Base-by-base conservation (phyloP, 345 rosid genomes). In the Aurinia saxatilis region DNA sequence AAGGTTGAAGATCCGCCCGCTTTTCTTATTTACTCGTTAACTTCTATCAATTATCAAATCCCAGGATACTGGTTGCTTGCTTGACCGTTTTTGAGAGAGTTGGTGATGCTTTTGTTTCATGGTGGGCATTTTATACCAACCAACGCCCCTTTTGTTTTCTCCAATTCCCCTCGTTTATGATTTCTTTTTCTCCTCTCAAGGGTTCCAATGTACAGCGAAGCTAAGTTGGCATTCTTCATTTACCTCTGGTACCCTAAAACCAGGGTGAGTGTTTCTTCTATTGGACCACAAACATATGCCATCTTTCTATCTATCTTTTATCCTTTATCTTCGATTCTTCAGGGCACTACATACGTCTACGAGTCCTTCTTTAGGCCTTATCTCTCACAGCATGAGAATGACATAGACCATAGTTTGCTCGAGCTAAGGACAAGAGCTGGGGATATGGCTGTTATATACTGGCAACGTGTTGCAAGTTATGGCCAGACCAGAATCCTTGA, bases 181-280 rank as follows among this genome's bases (percentile, higher is more conserved):
- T 25, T 39, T 36, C 29, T 49, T 40, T 71, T 65, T 67, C 52
- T 65, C 6, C 10, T 67, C 7, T 67, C 7, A 62, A 89, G 96
- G 93, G 75, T 92, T 49, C 95, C 93, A 1, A 74, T 88, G 90
- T 86, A 88, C 47, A 77, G 77, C 36, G 95, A 86, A 72, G 96
- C 86, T 39, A 86, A 89, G 73, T 67, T 92, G 77, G 93, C 91
- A 39, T 77, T 86, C 66, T 76, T 84, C 58, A 31, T 89, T 53
- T 86, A 88, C 72, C 76, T 91, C 18, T 84, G 96, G 95, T 80
- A 83, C 66, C 86, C 85, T 1, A 78, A 81, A 77, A 84, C 98
- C 33, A 84, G 74, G 63, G 95, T 88, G 78, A 30, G 82, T 41
- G 33, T 50, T 12, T 56, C 14, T 53, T 18, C 23, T 10, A 42